These are phyloP conservation scores for Termitomyces sp. DNA, from an alignment of 768 basidiomycete genomes.

Conservation along the genomic window DNA sequence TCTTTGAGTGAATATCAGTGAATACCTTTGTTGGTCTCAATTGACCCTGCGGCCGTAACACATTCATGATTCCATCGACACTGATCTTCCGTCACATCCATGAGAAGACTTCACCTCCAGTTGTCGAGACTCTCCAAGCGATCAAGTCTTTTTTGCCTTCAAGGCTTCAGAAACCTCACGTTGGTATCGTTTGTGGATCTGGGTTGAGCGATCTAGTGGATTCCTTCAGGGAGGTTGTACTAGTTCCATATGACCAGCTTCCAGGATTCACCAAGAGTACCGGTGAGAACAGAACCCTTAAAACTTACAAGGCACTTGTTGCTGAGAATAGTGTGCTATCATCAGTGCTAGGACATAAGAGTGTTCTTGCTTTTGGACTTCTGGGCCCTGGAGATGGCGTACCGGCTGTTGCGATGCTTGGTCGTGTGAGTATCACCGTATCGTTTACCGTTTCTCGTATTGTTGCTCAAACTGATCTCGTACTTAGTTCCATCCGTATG, in stretches of 20 bases:
- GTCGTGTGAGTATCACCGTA: constrained; percentile 54
- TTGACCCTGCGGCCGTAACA: neutral
- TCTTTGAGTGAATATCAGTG: no score
- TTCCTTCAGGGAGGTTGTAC: constrained; percentile 50
- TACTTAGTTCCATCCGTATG: constrained; percentile 77
- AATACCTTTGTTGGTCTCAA: neutral
- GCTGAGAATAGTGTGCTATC: neutral
- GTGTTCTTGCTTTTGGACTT: constrained; percentile 75
- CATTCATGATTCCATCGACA: neutral
- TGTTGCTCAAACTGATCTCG: neutral
- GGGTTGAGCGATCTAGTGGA: constrained; percentile 76
- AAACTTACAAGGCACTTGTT: neutral
- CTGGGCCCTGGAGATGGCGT: constrained; percentile 61
- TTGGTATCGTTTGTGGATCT: constrained; percentile 87
- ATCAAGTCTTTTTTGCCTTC: constrained; percentile 32
- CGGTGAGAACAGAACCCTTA: constrained; percentile 42
- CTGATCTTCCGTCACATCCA: neutral
- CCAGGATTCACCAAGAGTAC: constrained; percentile 78
- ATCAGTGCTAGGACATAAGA: constrained; percentile 79
- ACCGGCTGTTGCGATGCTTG: constrained; percentile 88
- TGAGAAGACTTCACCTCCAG: constrained; percentile 1
- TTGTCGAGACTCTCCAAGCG: constrained; percentile 28
- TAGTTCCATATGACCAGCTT: constrained; percentile 64
- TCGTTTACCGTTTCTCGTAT: neutral
- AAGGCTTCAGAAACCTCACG: constrained; percentile 44